Evolutionary conservation across 2,329 filamentous ascomycete genomes (phyloP).

Genomic region (Fusarium nurragi): DNA sequence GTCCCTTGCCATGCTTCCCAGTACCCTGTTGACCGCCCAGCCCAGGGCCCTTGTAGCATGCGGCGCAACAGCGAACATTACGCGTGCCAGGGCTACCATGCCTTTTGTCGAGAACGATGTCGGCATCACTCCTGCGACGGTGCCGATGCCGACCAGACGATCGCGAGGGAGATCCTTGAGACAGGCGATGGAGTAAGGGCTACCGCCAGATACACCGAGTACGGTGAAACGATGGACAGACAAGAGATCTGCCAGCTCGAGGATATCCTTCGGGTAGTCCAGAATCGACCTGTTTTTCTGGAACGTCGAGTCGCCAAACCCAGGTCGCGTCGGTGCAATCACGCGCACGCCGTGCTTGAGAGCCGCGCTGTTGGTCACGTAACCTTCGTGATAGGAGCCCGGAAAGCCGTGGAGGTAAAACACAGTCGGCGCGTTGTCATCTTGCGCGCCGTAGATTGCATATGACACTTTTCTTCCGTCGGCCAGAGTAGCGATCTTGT

Average conservation of each 20-base stretch:
- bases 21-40: conserved; percentile 5
- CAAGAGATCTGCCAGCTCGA: neutral
- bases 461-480: conserved; percentile 24
- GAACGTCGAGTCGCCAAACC: conserved; percentile 22
- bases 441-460: conserved; percentile 18
- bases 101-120: conserved; percentile 19
- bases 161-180: conserved; percentile 7
- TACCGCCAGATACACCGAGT: conserved; percentile 23
- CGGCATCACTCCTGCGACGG: conserved; percentile 22
- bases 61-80: conserved; percentile 18
- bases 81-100: conserved; percentile 12
- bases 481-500: conserved; percentile 5
- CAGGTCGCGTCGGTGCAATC: conserved; percentile 17
- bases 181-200: conserved; percentile 24
- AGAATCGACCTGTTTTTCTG: conserved; percentile 11
- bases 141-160: conserved; percentile 5
- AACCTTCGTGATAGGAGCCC: conserved; percentile 28
- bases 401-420: conserved; percentile 32
- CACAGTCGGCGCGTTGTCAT: conserved; percentile 1
- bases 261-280: conserved; percentile 11
- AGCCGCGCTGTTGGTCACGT: neutral
- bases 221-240: neutral
- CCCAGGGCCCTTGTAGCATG: conserved; percentile 8
- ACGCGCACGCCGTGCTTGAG: conserved; percentile 2
- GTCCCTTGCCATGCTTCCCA: conserved; percentile 13